A percentile compares a stretch with the other conserved stretches of the same genome.
phyloP scores from a whole-genome alignment of 306 rosid species.

The Gastrolobium villosum region DNA sequence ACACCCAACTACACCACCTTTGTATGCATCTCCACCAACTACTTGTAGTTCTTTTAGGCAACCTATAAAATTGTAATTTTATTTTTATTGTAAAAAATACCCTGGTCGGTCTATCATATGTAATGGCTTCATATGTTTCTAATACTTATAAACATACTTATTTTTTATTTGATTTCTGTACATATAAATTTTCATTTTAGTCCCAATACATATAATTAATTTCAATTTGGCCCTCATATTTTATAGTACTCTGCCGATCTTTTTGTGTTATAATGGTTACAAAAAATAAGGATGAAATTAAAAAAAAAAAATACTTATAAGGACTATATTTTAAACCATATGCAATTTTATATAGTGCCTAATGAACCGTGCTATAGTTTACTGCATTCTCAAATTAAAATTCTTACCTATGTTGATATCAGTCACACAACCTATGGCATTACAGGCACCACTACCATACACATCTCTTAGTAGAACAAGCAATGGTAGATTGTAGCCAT shows the following conservation, averaged over 20 bases:
- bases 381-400: not conserved
- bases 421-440: constrained; percentile 82
- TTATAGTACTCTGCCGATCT: too few species aligned
- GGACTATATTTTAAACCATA: not conserved
- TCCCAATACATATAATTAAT: too few species aligned
- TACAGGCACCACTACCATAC: constrained; percentile 63
- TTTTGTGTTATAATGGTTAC: not conserved
- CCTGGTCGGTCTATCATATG: not conserved
- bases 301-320: too few species aligned
- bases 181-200: too few species aligned
- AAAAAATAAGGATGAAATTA: not conserved
- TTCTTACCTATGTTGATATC: constrained; percentile 76
- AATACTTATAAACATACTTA: too few species aligned
- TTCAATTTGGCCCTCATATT: not conserved
- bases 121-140: too few species aligned
- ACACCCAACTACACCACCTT: constrained; percentile 75
- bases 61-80: constrained; percentile 57
- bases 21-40: constrained; percentile 61
- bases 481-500: constrained; percentile 90
- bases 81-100: not conserved
- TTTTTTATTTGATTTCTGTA: too few species aligned
- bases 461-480: constrained; percentile 70
- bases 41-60: constrained; percentile 98
- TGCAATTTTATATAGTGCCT: not conserved
- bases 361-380: too few species aligned